Evolutionary conservation across 140 eudicot species (phyloP).

Genomic region (Oenanthe javanica): DNA sequence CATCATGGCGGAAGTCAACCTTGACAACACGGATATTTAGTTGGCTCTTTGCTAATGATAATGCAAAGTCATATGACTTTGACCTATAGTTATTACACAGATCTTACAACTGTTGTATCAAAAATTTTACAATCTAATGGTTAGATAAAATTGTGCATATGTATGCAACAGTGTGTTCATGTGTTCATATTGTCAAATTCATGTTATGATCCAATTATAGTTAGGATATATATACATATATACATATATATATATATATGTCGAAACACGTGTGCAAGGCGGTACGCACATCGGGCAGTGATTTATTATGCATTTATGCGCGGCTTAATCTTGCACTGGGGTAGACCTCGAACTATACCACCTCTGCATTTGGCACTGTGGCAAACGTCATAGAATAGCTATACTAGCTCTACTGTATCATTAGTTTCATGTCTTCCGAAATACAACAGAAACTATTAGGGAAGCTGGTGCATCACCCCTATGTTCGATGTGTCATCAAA

Average conservation of each 20-base stretch:
- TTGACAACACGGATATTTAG: slow-evolving; percentile 30
- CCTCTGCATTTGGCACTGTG: too few species aligned
- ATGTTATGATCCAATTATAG: background rate
- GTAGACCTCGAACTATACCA: too few species aligned
- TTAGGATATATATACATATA: background rate
- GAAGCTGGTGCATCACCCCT: background rate
- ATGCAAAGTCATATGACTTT: slow-evolving; percentile 20
- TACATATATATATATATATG: too few species aligned
- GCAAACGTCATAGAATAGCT: too few species aligned
- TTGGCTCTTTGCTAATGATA: slow-evolving; percentile 37
- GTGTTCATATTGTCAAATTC: background rate
- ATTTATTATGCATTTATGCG: too few species aligned
- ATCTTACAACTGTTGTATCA: background rate
- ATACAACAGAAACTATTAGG: too few species aligned
- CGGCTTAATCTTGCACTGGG: too few species aligned
- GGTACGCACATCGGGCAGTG: too few species aligned
- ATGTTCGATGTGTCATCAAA: background rate
- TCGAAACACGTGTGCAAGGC: too few species aligned
- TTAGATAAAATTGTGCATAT: background rate
- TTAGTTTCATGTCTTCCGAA: too few species aligned
- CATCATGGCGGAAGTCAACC: slow-evolving; percentile 18
- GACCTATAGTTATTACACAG: slow-evolving; percentile 37
- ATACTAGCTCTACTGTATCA: too few species aligned
- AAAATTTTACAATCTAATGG: background rate
- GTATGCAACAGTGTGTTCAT: background rate